Base-by-base conservation (phyloP, 2,329 filamentous ascomycete genomes). In the Emmonsia crescens region DNA sequence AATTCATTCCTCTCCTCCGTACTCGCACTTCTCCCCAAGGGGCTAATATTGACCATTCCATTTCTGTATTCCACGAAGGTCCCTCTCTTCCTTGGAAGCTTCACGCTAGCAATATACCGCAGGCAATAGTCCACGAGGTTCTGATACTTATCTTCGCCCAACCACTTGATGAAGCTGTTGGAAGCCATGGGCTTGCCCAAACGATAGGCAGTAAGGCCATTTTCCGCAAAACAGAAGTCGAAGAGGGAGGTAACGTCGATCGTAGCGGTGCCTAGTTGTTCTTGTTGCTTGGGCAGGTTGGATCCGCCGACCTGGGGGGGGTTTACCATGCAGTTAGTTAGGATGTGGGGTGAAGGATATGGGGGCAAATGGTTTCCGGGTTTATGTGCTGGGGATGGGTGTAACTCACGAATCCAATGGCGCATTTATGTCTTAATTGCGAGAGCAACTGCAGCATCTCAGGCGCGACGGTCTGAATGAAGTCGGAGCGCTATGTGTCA, bases 171-270 rank as follows among this genome's bases (percentile, higher is more conserved):
- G 84, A 97, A 99, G 78, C 85, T 90, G 77, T 88, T 88, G 70
- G 85, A 86, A 1, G 87, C 81, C 62, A 97, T 84, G 61, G 83
- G 82, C 74, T 86, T 77, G 70, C 93, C 94, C 71, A 92, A 78
- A 72, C 91, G 91, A 82, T 83, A 96, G 51, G 93, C 94, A 1
- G 89, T 95, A 68, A 99, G 85, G 12, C 94, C 94, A 78, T 99
- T 99, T 80, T 99, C 94, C 63, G 91, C 82, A 80, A 99, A 99
- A 84, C 89, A 94, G 80, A 90, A 99, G 81, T 99, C 94, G 81
- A 99, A 99, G 71, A 97, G 86, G 64, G 85, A 81, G 59, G 86
- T 91, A 64, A 97, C 93, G 68, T 80, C 75, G 68, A 87, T 82
- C 62, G 82, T 78, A 31, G 83, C 74, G 3, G 84, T 82, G 74